These are phyloP conservation scores for Syzygium jambos DNA, from an alignment of 345 rosid genomes.

Conservation along the genomic window DNA sequence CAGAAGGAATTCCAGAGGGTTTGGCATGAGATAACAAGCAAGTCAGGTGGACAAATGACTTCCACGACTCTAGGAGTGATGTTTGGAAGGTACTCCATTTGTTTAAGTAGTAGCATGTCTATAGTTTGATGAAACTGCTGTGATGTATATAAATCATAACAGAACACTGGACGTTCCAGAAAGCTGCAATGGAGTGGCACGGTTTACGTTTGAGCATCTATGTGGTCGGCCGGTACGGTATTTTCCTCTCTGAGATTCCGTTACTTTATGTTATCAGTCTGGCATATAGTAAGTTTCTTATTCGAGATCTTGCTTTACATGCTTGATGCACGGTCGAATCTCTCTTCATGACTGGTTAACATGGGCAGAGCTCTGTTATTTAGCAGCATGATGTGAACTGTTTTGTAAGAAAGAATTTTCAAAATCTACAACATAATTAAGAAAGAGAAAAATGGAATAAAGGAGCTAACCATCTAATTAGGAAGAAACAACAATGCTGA, in stretches of 20 bases:
- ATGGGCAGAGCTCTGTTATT: not conserved
- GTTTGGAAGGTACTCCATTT: conserved; percentile 77
- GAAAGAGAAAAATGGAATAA: not conserved
- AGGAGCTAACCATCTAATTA: not conserved
- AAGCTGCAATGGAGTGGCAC: conserved; percentile 82
- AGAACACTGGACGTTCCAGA: conserved; percentile 69
- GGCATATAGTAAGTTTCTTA: not conserved
- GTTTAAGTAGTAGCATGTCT: not conserved
- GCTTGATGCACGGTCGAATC: not conserved
- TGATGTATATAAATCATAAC: conserved; percentile 7
- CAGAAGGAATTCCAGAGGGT: conserved; percentile 45
- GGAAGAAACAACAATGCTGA: not conserved
- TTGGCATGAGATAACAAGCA: conserved; percentile 58
- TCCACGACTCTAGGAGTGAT: conserved; percentile 62
- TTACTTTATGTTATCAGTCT: not conserved
- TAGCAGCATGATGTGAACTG: not conserved
- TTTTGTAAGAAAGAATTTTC: not conserved
- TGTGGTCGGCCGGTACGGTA: conserved; percentile 65
- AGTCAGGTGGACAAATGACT: conserved; percentile 50
- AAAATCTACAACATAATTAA: not conserved
- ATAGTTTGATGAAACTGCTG: not conserved
- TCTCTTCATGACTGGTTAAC: not conserved
- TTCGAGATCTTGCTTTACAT: not conserved
- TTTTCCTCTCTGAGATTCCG: not conserved
- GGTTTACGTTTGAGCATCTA: conserved; percentile 72